These are phyloP conservation scores for Kurtzmaniella quercitrusa DNA, from an alignment of 1,139 yeast genomes.

Conservation along the genomic window DNA sequence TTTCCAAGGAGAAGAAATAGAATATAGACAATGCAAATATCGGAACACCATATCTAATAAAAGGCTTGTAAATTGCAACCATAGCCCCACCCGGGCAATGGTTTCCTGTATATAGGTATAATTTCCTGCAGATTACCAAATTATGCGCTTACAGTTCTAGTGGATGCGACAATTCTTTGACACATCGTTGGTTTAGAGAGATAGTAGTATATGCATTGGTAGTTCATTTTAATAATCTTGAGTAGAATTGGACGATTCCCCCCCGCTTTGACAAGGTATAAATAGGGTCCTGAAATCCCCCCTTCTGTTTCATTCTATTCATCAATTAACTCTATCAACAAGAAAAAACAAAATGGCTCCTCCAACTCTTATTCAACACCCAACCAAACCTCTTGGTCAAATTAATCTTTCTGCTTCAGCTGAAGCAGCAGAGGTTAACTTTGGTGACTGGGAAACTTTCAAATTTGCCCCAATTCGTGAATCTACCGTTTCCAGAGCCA, in stretches of 20 bases:
- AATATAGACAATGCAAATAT: not conserved
- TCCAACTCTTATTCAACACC: constrained; percentile 28
- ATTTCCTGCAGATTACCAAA: constrained; percentile 6
- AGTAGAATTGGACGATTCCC: too few relatives aligned
- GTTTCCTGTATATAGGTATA: constrained; percentile 5
- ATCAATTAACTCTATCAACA: not conserved
- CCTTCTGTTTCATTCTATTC: not conserved
- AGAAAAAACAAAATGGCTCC: constrained; percentile 23
- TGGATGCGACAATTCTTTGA: constrained; percentile 6
- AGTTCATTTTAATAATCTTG: too few relatives aligned
- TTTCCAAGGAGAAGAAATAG: constrained; percentile 36
- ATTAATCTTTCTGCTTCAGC: constrained; percentile 5
- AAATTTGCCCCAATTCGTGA: constrained; percentile 72
- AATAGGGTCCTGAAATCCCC: not conserved
- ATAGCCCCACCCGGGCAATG: too few relatives aligned
- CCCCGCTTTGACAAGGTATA: too few relatives aligned
- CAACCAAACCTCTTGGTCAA: constrained; percentile 15
- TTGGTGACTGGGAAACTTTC: constrained; percentile 65
- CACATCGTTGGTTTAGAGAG: not conserved
- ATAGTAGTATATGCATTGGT: not conserved
- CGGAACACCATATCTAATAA: not conserved
- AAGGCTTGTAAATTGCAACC: not conserved
- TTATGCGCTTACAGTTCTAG: constrained; percentile 12
- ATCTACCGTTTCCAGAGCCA: constrained; percentile 78
- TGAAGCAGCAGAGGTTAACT: constrained; percentile 16